Conservation (phyloP, 306 rosid genomes). For the Ziziphus jujuba region DNA sequence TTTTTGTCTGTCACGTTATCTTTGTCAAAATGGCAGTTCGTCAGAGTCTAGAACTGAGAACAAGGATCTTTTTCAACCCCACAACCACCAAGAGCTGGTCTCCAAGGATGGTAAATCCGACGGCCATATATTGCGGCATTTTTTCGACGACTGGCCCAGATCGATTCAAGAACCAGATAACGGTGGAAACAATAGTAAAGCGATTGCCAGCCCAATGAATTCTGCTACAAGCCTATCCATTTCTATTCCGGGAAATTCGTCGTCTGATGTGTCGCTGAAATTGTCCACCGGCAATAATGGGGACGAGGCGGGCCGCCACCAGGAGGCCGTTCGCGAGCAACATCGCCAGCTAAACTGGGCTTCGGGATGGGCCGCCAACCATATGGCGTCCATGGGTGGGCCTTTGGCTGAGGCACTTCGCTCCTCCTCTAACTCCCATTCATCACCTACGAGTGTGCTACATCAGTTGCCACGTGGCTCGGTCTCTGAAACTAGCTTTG, state of each 20-base stretch:
- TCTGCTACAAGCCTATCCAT: conserved; percentile 68
- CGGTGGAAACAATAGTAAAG: conserved; percentile 31
- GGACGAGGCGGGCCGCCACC: conserved; percentile 21
- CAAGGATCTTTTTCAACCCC: conserved; percentile 33
- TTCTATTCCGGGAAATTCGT: conserved; percentile 54
- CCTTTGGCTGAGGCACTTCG: conserved; percentile 94
- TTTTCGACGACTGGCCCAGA: conserved; percentile 94
- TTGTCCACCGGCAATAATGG: conserved; percentile 66
- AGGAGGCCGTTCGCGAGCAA: conserved; percentile 34
- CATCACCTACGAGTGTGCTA: conserved; percentile 84
- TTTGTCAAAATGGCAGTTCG: conserved; percentile 37
- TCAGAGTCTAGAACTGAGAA: conserved; percentile 46
- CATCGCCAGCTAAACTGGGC: conserved; percentile 66
- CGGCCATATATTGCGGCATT: conserved; percentile 77
- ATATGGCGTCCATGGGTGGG: conserved; percentile 89
- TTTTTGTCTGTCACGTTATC: not conserved
- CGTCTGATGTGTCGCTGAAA: conserved; percentile 82
- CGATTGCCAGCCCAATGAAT: conserved; percentile 32
- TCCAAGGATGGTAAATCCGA: conserved; percentile 50
- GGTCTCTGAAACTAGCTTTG: conserved; percentile 54
- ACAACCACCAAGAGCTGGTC: conserved; percentile 41
- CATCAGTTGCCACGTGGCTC: conserved; percentile 67
- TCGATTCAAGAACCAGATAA: conserved; percentile 57
- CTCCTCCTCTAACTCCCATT: conserved; percentile 71
- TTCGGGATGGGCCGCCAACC: conserved; percentile 63